A percentile compares a stretch with the other conserved stretches of the same genome.
These are phyloP conservation scores for Zoysia pacifica DNA, from an alignment of 176 grass and related monocot species.

Conservation along the genomic window DNA sequence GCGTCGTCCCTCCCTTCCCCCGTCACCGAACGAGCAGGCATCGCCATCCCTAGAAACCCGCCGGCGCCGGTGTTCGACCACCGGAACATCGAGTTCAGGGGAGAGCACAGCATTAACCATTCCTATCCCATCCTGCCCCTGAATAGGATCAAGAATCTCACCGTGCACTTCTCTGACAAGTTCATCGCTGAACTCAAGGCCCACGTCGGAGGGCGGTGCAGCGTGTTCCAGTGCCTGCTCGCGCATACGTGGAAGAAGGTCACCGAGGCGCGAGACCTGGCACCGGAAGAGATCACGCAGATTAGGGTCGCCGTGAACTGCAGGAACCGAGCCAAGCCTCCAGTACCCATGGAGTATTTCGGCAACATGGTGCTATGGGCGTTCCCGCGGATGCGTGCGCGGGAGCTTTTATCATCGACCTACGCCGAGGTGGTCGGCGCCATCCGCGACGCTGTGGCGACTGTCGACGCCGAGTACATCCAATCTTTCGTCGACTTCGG, in stretches of 20 bases:
- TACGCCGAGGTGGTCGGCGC: conserved; percentile 11
- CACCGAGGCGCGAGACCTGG: conserved; percentile 42
- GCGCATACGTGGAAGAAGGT: conserved; percentile 51
- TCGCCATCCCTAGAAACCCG: neutral
- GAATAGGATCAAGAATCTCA: conserved; percentile 20
- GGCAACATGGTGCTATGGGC: conserved; percentile 59
- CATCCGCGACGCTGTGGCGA: conserved; percentile 43
- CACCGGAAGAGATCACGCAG: conserved; percentile 6
- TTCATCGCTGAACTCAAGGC: conserved; percentile 36
- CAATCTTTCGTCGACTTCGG: conserved; percentile 59
- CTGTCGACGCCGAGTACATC: conserved; percentile 45
- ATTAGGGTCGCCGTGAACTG: conserved; percentile 44
- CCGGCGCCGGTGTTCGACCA: conserved; percentile 33
- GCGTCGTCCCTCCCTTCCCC: neutral
- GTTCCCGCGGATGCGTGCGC: conserved; percentile 30
- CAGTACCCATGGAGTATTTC: conserved; percentile 30
- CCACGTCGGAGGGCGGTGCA: conserved; percentile 19
- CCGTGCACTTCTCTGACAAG: conserved; percentile 29
- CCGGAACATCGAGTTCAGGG: conserved; percentile 44
- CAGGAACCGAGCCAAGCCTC: conserved; percentile 12
- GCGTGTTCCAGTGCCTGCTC: conserved; percentile 48
- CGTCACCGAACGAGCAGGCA: conserved; percentile 10
- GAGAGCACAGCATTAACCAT: neutral
- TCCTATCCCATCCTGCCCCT: neutral
- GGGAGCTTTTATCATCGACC: conserved; percentile 25